These are phyloP conservation scores for Fusarium brachygibbosum DNA, from an alignment of 2,329 filamentous ascomycete genomes.

Conservation along the genomic window DNA sequence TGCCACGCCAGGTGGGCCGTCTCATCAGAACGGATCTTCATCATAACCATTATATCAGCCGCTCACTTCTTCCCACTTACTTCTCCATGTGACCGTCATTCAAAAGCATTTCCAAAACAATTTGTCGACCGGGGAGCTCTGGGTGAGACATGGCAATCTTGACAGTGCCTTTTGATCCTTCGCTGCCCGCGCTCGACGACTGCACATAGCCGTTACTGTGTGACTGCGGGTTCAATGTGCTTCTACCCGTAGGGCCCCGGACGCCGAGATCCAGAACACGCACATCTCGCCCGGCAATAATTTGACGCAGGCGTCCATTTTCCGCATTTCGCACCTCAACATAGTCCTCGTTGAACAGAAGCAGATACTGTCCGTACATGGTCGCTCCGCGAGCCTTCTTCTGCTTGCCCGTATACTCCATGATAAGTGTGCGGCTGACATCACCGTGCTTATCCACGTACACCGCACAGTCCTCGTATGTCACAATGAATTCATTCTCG, in stretches of 20 bases:
- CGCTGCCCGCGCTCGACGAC: conserved; percentile 53
- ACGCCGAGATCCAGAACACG: conserved; percentile 90
- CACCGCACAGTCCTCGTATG: conserved; percentile 95
- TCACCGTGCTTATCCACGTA: conserved; percentile 99
- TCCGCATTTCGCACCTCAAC: conserved; percentile 97
- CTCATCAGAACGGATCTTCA: conserved; percentile 17
- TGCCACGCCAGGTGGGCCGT: conserved; percentile 14
- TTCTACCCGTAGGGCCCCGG: conserved; percentile 69
- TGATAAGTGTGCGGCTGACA: conserved; percentile 91
- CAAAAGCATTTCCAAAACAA: conserved; percentile 91
- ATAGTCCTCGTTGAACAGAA: conserved; percentile 96
- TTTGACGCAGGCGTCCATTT: conserved; percentile 92
- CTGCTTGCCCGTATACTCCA: conserved; percentile 96
- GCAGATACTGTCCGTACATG: conserved; percentile 89
- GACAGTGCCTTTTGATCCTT: conserved; percentile 77
- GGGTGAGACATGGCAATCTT: conserved; percentile 98
- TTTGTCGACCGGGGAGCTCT: conserved; percentile 83
- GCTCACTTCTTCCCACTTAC: conserved; percentile 22
- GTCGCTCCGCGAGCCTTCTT: conserved; percentile 84
- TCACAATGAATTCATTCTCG: conserved; percentile 91
- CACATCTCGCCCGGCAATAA: conserved; percentile 92
- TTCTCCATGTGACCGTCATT: conserved; percentile 82
- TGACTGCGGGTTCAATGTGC: conserved; percentile 54
- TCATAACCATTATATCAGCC: conserved; percentile 20
- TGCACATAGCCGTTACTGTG: conserved; percentile 54